Evolutionary conservation across 2,329 filamentous ascomycete species (phyloP).

Genomic region (Pezicula radicicola): DNA sequence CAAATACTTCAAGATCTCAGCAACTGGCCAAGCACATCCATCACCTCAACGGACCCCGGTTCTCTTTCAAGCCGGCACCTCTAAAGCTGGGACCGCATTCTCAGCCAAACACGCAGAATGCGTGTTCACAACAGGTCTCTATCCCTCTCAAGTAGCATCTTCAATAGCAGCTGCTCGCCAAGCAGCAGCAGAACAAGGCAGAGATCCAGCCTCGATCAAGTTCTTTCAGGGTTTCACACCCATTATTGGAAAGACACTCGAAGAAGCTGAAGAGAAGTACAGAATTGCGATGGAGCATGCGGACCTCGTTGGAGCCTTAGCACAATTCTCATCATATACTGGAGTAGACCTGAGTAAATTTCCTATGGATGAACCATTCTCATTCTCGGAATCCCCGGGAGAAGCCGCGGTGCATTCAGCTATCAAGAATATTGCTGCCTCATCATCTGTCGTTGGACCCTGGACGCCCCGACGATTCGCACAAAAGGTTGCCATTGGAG

Average conservation of each 20-base stretch:
- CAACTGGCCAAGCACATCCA: constrained; percentile 43
- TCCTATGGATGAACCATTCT: constrained; percentile 57
- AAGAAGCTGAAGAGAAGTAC: constrained; percentile 62
- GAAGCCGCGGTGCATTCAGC: constrained; percentile 35
- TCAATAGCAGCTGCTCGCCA: no score
- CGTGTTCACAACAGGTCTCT: background rate
- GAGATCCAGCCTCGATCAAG: constrained; percentile 29
- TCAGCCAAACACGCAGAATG: background rate
- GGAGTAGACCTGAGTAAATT: constrained; percentile 59
- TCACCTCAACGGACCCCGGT: constrained; percentile 65
- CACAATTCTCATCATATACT: constrained; percentile 70
- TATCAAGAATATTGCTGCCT: constrained; percentile 31
- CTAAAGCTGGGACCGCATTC: constrained; percentile 25
- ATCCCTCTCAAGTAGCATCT: background rate
- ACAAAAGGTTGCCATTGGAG: constrained; percentile 64
- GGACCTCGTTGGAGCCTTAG: constrained; percentile 59
- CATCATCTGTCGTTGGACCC: constrained; percentile 8
- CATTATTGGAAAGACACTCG: constrained; percentile 61
- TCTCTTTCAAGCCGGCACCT: constrained; percentile 66
- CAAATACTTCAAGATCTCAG: background rate
- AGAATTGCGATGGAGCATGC: constrained; percentile 57
- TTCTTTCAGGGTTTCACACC: constrained; percentile 64
- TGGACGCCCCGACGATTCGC: constrained; percentile 64
- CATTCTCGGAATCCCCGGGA: background rate
- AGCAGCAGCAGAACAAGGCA: no score